A percentile compares a stretch with the other conserved stretches of the same genome.
These are phyloP conservation scores for Comarum palustre DNA, from an alignment of 306 rosid species.

Conservation along the genomic window DNA sequence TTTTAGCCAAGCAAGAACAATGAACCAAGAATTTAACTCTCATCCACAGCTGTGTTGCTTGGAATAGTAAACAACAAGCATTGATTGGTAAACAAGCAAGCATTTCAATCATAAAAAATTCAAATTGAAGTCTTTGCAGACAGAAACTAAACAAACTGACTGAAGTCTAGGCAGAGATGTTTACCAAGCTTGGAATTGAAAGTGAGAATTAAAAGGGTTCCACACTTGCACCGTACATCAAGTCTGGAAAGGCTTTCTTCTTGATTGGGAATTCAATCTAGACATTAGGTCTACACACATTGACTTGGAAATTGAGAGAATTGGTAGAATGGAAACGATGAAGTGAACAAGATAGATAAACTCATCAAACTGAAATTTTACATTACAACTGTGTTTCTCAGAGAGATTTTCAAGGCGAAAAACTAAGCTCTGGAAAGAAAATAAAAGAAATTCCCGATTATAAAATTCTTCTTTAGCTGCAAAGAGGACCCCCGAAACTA, in stretches of 20 bases:
- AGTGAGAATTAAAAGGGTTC: no score
- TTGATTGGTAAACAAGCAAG: background rate
- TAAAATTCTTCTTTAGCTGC: constrained; percentile 14
- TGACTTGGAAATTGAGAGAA: background rate
- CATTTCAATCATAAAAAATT: background rate
- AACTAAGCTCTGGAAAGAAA: background rate
- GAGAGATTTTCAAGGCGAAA: background rate
- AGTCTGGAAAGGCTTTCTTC: background rate
- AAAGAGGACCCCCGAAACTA: constrained; percentile 8
- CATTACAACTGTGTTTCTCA: constrained; percentile 5
- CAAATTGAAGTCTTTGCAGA: no score
- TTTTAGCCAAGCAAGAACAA: background rate
- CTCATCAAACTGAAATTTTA: constrained; percentile 11
- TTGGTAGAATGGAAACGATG: background rate
- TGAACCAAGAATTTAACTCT: background rate
- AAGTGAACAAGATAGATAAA: background rate
- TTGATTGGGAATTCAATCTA: background rate
- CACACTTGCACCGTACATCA: no score
- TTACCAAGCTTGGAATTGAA: constrained; percentile 2
- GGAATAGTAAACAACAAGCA: no score
- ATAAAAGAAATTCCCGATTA: constrained; percentile 25
- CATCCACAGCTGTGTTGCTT: no score
- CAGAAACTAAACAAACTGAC: background rate
- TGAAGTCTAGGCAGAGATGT: background rate
- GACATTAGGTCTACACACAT: background rate